Evolutionary conservation across 2,329 filamentous ascomycete genomes (phyloP).

Genomic region (Fusarium sp.): DNA sequence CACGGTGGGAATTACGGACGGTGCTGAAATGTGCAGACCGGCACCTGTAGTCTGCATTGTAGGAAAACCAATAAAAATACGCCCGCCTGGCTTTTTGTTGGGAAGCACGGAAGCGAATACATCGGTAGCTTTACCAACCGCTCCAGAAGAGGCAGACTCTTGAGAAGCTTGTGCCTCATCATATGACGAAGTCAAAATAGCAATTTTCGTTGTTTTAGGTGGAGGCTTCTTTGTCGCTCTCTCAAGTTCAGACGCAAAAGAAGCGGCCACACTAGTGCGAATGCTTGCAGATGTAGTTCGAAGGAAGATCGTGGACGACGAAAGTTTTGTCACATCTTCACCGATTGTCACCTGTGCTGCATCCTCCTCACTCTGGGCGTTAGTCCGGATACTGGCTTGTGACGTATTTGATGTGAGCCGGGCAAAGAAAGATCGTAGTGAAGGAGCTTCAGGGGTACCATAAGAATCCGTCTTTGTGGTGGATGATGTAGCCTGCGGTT

Average conservation of each 20-base stretch:
- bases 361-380: constrained; percentile 73
- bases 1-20: constrained; percentile 95
- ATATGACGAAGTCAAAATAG: constrained; percentile 91
- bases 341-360: constrained; percentile 71
- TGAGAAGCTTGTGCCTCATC: constrained; percentile 80
- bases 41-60: constrained; percentile 97
- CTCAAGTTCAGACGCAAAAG: constrained; percentile 87
- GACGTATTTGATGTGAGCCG: constrained; percentile 73
- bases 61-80: constrained; percentile 97
- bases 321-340: constrained; percentile 78
- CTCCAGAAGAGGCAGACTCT: constrained; percentile 58
- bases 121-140: constrained; percentile 73
- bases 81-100: constrained; percentile 82
- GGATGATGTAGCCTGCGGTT: constrained; percentile 64
- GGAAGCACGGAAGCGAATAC: constrained; percentile 93
- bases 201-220: constrained; percentile 86
- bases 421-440: constrained; percentile 84
- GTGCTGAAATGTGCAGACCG: constrained; percentile 93
- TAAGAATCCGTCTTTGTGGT: constrained; percentile 64
- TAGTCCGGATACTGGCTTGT: constrained; percentile 65
- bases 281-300: constrained; percentile 88
- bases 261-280: constrained; percentile 77
- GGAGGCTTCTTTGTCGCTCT: constrained; percentile 97
- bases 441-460: constrained; percentile 66
- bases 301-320: constrained; percentile 86